Evolutionary conservation across 805 yeast species (phyloP), one percentile per base, ranked within the genome.

Genomic region (Cyberlindnera lachancei): DNA sequence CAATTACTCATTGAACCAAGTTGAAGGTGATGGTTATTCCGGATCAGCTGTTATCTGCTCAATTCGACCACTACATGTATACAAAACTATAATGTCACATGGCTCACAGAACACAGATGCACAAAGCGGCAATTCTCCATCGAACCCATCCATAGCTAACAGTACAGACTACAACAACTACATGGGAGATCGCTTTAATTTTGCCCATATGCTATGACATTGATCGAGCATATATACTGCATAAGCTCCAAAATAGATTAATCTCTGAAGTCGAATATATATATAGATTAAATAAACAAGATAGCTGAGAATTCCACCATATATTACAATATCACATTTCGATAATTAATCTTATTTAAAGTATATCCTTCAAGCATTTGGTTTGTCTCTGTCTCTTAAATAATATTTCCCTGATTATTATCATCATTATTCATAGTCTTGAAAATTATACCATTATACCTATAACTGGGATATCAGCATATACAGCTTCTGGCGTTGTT

Each of bases 11-110:
- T 17, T 42, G 11, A 37, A 33, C 31, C 41, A 42, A 17, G 37
- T 37, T 3, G 48, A 42, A 31, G 56, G 56, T 23, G 73, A 70
- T 44, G 75, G 75, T 1, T 66, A 58, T 38, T 63, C 64, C 26
- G 75, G 76, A 0, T 49, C 58, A 18, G 52, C 63, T 1, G 38
- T 48, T 14, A 50, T 66, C 3, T 54, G 61, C 7, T 50, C 49
- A 17, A 48, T 69, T 5, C 56, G 60, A 31, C 65, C 67, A 7
- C 18, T 44, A 6, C 36, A 37, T 5, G 48, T 60, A 2, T 47
- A 52, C 16, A 29, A 47, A 5, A 42, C 37, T n/a, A 43, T 58
- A 7, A 36, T 21, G 30, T 31, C 37, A n/a, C 44, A 20, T 13
- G 10, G 24, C 23, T 50, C 15, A n/a, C 29, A 25, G 9, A 23